Conservation (phyloP, 2,329 filamentous ascomycete species). For the Arthrinium phaeospermum region DNA sequence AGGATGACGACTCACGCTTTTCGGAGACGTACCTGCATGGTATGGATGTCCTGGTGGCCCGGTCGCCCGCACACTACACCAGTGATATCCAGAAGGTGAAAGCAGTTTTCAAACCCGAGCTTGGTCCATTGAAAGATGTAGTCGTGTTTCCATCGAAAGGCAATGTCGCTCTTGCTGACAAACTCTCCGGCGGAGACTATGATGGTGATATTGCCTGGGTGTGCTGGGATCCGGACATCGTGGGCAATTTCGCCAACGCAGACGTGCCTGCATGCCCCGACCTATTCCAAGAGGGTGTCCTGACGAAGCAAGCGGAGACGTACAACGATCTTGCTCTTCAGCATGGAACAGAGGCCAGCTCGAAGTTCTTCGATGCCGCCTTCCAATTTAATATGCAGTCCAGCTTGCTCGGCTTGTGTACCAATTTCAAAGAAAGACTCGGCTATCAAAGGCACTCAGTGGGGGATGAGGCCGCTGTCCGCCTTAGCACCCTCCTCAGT, state of each 20-base stretch:
- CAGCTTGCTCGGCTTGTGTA: constrained; percentile 67
- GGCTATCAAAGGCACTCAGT: constrained; percentile 65
- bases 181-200: constrained; percentile 80
- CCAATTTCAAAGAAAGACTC: constrained; percentile 65
- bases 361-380: constrained; percentile 56
- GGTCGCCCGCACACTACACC: constrained; percentile 71
- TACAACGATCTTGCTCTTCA: constrained; percentile 50
- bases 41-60: constrained; percentile 68
- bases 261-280: constrained; percentile 51
- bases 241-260: constrained; percentile 70
- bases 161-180: constrained; percentile 66
- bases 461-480: constrained; percentile 47
- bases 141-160: constrained; percentile 76
- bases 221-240: constrained; percentile 73
- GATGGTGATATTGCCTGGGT: constrained; percentile 82
- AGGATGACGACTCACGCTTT: constrained; percentile 56
- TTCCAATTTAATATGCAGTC: constrained; percentile 64
- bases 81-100: constrained; percentile 76
- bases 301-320: constrained; percentile 54
- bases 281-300: constrained; percentile 52
- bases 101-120: constrained; percentile 61
- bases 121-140: constrained; percentile 76
- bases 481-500: constrained; percentile 58
- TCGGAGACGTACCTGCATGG: constrained; percentile 60
- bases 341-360: constrained; percentile 35